Base-by-base conservation (phyloP, 108 stramenopile species). In the Cyclotella cryptica region DNA sequence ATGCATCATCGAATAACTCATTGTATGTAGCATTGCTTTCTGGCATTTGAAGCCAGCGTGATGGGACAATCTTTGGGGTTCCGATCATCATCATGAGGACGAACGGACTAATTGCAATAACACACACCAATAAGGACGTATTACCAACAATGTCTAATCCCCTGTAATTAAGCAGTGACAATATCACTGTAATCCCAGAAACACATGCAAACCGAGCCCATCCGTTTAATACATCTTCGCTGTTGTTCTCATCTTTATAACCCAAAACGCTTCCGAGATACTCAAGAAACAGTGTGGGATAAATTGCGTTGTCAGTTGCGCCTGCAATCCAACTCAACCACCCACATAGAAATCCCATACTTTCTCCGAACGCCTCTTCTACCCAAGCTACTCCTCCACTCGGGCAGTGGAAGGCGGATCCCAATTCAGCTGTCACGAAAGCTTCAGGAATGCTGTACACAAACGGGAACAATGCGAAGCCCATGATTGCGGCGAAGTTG, bases 31-130 rank as follows among this genome's bases (percentile, higher is more conserved):
- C 60, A 46, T 67, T 35, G 5, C 22, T 14, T 42, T 89, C 88
- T 1, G 96, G 96, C 72, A 86, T 68, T 59, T 80, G 65, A 39
- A 97, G 77, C 97, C 97, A 98, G 18, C 91, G 88, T 5, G 74
- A 72, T 2, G 93, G 88, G 49, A 94, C 86, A 2, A 95, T 84
- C 76, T 93, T 79, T 18, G 75, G 79, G 10, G 84, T 64, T 19
- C 96, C 96, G 42, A 93, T 69, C 17, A 96, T 42, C 7, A 75
- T 79, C 63, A 98, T 67, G 1, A 98, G 49, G 3, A 97, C 54
- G 70, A 98, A 98, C 19, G 98, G 98, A 75, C 86, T 78, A 93
- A 98, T 89, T 24, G 95, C 89, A 52, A 98, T 66, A 26, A 96
- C 21, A 27, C 93, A 94, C 53, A 98, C 86, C 18, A 86, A 65